Evolutionary conservation across 805 yeast genomes (phyloP), one percentile per base, ranked within the genome.

Genomic region (Danielia reshetovae): DNA sequence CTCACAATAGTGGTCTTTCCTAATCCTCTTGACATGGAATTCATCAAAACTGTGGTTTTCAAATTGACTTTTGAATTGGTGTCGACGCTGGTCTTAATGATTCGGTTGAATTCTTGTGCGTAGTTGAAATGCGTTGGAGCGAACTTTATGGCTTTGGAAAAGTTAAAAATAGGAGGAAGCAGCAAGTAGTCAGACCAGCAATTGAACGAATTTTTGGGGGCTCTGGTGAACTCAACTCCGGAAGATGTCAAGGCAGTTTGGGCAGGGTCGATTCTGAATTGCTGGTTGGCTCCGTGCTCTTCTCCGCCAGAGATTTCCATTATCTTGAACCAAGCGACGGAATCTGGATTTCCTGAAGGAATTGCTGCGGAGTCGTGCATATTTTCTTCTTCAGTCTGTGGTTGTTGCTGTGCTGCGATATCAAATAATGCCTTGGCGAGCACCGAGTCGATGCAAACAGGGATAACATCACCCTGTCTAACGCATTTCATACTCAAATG

Each of bases 241-340:
- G 79, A 68, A 49, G 79, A 93, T 3, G 76, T 70, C 68, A 90
- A 69, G 28, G 80, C 70, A 0, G 96, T 85, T 39, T 72, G 73
- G 0, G 66, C 42, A 0, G 95, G 79, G 54, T 84, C 88, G 23
- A 89, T 72, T 0, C 79, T 52, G 46, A 61, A 82, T 24, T 47
- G 50, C 47, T 77, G 81, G 3, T 49, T 47, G 1, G 56, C 40
- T 0, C 28, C 43, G 7, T 34, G 24, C 7, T n/a, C 13, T 2
- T 38, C 32, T 2, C 57, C 65, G 3, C 70, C 71, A 4, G 62
- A 50, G 4, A 79, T 62, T 5, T 74, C 81, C 2, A 75, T 67
- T 2, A 90, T 74, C 45, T 75, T 75, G 58, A 88, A 90, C 96
- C 96, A 90, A 0, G 88, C 95, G 13, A 89, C 72, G 0, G 76